These are phyloP conservation scores for Peronospora belbahrii DNA, from an alignment of 352 stramenopile genomes.

Conservation along the genomic window DNA sequence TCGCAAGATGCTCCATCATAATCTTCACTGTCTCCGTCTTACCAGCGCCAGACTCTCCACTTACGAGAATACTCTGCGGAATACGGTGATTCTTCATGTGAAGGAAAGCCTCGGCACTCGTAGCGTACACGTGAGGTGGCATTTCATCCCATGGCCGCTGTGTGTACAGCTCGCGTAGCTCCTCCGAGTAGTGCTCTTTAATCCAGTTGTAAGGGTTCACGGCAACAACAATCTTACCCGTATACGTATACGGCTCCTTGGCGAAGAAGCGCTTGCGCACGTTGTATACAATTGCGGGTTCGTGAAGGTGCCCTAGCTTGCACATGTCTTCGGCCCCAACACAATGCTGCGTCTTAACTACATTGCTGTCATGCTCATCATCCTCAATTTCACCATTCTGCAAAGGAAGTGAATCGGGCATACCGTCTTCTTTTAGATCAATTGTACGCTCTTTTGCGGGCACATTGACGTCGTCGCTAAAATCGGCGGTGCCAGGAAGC, in stretches of 20 bases:
- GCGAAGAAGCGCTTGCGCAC: slow-evolving; percentile 77
- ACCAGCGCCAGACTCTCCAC: slow-evolving; percentile 88
- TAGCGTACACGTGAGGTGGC: slow-evolving; percentile 87
- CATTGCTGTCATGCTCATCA: slow-evolving; percentile 2
- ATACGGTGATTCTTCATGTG: slow-evolving; percentile 69
- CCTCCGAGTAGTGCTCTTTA: slow-evolving; percentile 77
- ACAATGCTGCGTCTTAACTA: slow-evolving; percentile 19
- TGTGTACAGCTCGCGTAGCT: slow-evolving; percentile 66
- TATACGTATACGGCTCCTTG: slow-evolving; percentile 93
- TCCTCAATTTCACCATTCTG: slow-evolving; percentile 40
- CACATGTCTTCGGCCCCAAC: slow-evolving; percentile 81
- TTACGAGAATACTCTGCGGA: slow-evolving; percentile 88
- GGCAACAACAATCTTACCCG: slow-evolving; percentile 94
- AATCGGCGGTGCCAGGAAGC: slow-evolving; percentile 6
- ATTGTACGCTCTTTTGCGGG: slow-evolving; percentile 45
- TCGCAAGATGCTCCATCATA: slow-evolving; percentile 93
- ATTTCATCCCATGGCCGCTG: slow-evolving; percentile 52
- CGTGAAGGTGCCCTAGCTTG: slow-evolving; percentile 80
- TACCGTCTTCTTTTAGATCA: slow-evolving; percentile 61
- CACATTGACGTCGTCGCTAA: slow-evolving; percentile 9
- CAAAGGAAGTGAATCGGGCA: slow-evolving; percentile 69
- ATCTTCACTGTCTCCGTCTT: slow-evolving; percentile 96
- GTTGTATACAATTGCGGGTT: slow-evolving; percentile 90
- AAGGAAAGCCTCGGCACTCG: slow-evolving; percentile 73
- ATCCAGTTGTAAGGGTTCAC: slow-evolving; percentile 94